These are phyloP conservation scores for Moelleriella libera DNA, from an alignment of 2,329 filamentous ascomycete genomes.

Conservation along the genomic window DNA sequence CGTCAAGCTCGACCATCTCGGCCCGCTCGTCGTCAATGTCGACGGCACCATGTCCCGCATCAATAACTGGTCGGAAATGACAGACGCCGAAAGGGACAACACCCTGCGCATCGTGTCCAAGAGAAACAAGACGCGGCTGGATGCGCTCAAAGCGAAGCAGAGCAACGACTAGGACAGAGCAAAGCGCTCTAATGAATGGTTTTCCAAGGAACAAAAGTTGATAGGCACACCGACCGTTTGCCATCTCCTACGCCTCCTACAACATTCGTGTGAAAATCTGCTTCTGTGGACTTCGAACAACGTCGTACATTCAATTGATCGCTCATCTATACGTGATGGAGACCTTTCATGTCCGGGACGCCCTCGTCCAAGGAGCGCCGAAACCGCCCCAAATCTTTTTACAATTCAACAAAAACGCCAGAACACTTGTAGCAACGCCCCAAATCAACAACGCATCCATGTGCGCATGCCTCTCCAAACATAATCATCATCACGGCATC, in stretches of 20 bases:
- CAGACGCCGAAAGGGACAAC: conserved; percentile 49
- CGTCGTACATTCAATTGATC: background rate
- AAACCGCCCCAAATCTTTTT: background rate
- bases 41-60: conserved; percentile 61
- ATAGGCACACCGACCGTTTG: too few species aligned
- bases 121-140: conserved; percentile 51
- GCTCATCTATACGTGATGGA: background rate
- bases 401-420: too few species aligned
- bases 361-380: background rate
- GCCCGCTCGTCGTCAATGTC: conserved; percentile 59
- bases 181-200: background rate
- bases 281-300: background rate
- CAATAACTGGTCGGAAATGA: conserved; percentile 61
- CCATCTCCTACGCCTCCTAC: too few species aligned
- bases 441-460: too few species aligned
- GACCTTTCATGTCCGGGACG: background rate
- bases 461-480: too few species aligned
- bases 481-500: too few species aligned
- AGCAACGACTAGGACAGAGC: background rate
- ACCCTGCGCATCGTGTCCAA: conserved; percentile 53
- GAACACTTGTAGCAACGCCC: too few species aligned
- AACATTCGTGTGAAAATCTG: too few species aligned
- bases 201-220: too few species aligned
- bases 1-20: conserved; percentile 52
- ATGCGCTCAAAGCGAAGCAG: conserved; percentile 24